These are phyloP conservation scores for Euphorbia peplus DNA, from an alignment of 345 rosid genomes.

Conservation along the genomic window DNA sequence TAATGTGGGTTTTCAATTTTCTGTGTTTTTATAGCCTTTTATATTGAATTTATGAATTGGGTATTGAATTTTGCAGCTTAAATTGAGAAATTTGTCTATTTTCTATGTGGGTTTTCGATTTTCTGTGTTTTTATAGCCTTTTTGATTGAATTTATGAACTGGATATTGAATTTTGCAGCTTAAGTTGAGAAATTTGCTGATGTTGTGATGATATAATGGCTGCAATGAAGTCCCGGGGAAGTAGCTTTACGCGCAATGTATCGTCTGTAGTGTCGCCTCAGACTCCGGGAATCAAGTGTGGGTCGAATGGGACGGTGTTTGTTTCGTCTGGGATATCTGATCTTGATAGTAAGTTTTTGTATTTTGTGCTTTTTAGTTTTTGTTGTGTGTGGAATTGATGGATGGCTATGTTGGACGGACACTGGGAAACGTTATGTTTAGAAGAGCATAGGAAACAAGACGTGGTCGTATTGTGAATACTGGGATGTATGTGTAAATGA, in stretches of 20 bases:
- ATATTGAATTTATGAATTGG: not conserved
- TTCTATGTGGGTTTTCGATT: not conserved
- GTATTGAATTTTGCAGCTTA: not conserved
- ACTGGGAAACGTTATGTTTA: too few relatives aligned
- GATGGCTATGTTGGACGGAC: too few relatives aligned
- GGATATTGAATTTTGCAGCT: not conserved
- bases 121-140: not conserved
- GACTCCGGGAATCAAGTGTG: slow-evolving; percentile 67
- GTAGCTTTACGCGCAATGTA: slow-evolving; percentile 82
- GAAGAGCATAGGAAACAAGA: too few relatives aligned
- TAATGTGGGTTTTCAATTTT: not conserved
- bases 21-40: not conserved
- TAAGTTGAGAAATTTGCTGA: not conserved
- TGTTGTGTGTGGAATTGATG: not conserved
- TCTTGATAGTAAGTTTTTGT: slow-evolving; percentile 64
- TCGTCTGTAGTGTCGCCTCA: slow-evolving; percentile 37
- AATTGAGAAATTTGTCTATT: not conserved
- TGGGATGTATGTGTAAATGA: too few relatives aligned
- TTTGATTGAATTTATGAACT: not conserved
- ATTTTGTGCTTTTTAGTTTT: not conserved
- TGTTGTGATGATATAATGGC: slow-evolving; percentile 40
- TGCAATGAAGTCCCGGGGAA: slow-evolving; percentile 50
- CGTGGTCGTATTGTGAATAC: too few relatives aligned
- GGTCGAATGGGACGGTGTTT: slow-evolving; percentile 76
- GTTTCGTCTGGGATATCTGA: slow-evolving; percentile 80